Conservation (phyloP, 1,284 basidiomycete genomes). For the Sanghuangporus baumii region DNA sequence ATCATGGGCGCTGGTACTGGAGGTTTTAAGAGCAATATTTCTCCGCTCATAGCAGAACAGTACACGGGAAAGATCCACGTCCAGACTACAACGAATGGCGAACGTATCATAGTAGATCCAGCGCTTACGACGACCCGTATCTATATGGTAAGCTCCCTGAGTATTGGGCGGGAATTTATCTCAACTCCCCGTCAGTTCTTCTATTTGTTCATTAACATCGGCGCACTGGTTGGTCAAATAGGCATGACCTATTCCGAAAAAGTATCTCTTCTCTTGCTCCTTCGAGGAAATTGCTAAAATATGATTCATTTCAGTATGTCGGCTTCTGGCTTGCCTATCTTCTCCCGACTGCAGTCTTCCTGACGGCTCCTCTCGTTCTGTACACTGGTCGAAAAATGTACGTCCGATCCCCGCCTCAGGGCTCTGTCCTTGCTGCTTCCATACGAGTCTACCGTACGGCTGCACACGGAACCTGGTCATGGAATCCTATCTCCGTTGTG, state of each 20-base stretch:
- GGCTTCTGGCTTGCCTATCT: conserved; percentile 70
- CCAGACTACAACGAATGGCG: conserved; percentile 49
- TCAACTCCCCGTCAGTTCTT: conserved; percentile 40
- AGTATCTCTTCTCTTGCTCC: conserved; percentile 28
- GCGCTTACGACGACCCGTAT: conserved; percentile 62
- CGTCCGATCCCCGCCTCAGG: conserved; percentile 61
- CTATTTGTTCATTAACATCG: conserved; percentile 76
- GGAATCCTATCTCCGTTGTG: conserved; percentile 45
- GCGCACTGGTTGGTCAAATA: conserved; percentile 67
- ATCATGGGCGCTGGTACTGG: conserved; percentile 71
- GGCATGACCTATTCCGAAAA: conserved; percentile 71
- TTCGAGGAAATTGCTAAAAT: background rate
- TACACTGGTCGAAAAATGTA: conserved; percentile 64
- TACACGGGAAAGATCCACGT: conserved; percentile 57
- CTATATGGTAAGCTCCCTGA: conserved; percentile 43
- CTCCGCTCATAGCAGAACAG: conserved; percentile 77
- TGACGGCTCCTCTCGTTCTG: conserved; percentile 69
- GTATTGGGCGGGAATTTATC: background rate
- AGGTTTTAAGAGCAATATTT: conserved; percentile 78
- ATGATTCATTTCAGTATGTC: conserved; percentile 40
- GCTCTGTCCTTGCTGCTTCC: conserved; percentile 63
- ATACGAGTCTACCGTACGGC: conserved; percentile 48
- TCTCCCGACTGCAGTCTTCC: conserved; percentile 63
- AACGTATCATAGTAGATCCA: conserved; percentile 81
- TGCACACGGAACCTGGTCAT: conserved; percentile 50